These are phyloP conservation scores for Dendrocalamus latiflorus DNA, from an alignment of 202 grass and related monocot genomes.

Conservation along the genomic window DNA sequence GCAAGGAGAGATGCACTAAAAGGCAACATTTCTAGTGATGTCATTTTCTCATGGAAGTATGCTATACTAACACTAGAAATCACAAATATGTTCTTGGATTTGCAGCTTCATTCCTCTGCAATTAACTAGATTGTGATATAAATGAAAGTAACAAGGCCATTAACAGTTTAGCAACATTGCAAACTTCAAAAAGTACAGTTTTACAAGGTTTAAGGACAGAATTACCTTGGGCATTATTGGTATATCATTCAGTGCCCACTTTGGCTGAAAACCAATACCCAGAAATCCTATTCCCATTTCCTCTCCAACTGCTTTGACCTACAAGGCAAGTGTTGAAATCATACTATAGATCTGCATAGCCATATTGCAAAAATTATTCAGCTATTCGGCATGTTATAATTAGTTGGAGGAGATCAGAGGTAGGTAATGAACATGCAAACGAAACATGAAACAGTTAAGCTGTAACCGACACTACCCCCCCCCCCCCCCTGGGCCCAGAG, in stretches of 20 bases:
- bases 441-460: too few relatives aligned
- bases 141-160: not conserved
- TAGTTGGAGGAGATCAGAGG: not conserved
- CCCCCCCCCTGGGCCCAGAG: too few relatives aligned
- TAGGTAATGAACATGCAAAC: not conserved
- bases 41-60: not conserved
- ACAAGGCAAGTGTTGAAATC: not conserved
- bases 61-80: not conserved
- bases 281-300: constrained; percentile 99
- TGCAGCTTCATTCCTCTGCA: not conserved
- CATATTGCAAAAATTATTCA: not conserved
- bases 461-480: too few relatives aligned
- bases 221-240: constrained; percentile 98
- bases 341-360: not conserved
- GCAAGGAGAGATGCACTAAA: not conserved
- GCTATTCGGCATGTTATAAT: too few relatives aligned
- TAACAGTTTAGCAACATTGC: not conserved
- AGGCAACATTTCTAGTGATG: not conserved
- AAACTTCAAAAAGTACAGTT: not conserved
- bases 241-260: constrained; percentile 75
- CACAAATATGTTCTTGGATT: not conserved
- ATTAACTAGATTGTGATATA: not conserved
- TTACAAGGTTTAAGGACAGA: not conserved
- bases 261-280: constrained; percentile 93
- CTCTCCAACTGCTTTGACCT: constrained; percentile 95